These are phyloP conservation scores for Malus hybrid DNA, from an alignment of 331 rosid genomes.

Conservation along the genomic window DNA sequence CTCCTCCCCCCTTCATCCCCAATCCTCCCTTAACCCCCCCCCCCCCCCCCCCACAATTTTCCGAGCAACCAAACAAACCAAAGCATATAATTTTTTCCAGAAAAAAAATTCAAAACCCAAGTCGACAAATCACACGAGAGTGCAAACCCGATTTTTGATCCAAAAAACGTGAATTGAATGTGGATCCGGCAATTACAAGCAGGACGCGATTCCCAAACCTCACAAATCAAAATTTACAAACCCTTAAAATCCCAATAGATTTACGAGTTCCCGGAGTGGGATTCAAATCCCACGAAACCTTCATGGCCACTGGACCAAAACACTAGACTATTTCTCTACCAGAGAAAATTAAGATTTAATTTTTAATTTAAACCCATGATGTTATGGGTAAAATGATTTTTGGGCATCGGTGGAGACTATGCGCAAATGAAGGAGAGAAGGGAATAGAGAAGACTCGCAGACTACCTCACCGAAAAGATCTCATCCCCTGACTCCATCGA, in stretches of 20 bases:
- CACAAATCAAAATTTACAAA: constrained; percentile 1
- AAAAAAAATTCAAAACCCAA: too few relatives aligned
- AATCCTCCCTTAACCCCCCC: too few relatives aligned
- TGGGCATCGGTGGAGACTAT: not conserved
- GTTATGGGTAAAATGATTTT: not conserved
- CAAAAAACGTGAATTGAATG: too few relatives aligned
- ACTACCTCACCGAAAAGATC: too few relatives aligned
- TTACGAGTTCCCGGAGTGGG: constrained; percentile 17
- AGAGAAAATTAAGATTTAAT: constrained; percentile 48
- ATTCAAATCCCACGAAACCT: constrained; percentile 6
- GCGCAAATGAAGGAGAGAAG: not conserved
- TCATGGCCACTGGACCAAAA: not conserved
- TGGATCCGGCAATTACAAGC: too few relatives aligned
- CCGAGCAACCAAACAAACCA: too few relatives aligned
- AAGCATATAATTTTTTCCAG: too few relatives aligned
- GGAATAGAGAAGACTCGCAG: not conserved
- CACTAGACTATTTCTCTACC: not conserved
- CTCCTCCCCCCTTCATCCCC: too few relatives aligned
- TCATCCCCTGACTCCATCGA: too few relatives aligned
- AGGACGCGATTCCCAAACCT: constrained; percentile 14
- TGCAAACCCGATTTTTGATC: too few relatives aligned
- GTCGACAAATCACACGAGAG: too few relatives aligned
- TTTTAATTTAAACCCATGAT: not conserved
- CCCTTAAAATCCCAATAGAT: not conserved
- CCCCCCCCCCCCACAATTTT: too few relatives aligned